Evolutionary conservation across 768 basidiomycete species (phyloP).

Genomic region (Suillus lakei): DNA sequence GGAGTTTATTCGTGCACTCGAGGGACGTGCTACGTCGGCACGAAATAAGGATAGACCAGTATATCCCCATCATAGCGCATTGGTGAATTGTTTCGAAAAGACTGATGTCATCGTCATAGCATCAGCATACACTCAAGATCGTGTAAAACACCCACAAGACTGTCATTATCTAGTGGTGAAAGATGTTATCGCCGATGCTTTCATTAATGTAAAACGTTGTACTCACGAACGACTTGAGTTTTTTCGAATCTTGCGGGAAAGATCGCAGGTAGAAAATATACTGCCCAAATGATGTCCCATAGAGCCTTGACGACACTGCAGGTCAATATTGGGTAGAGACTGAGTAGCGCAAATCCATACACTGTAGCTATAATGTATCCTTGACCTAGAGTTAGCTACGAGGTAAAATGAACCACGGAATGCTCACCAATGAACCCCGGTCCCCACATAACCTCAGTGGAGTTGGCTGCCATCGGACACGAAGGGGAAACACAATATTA

Average conservation of each 20-base stretch:
- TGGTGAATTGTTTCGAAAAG: not conserved
- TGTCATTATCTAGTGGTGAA: no score
- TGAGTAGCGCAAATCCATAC: conserved; percentile 12
- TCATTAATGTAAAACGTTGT: not conserved
- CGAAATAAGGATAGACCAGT: not conserved
- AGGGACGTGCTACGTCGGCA: conserved; percentile 1
- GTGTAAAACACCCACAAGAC: not conserved
- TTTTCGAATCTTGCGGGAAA: conserved; percentile 21
- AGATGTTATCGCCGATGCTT: not conserved
- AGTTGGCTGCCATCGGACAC: conserved; percentile 13
- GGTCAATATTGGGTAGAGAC: not conserved
- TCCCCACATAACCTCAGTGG: conserved; percentile 10
- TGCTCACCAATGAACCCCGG: conserved; percentile 24
- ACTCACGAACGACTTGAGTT: conserved; percentile 22
- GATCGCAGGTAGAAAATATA: conserved; percentile 19
- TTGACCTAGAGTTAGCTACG: conserved; percentile 1
- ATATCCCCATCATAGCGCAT: not conserved
- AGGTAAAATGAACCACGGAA: not conserved
- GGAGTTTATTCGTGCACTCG: not conserved
- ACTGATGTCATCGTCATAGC: not conserved
- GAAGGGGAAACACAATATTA: not conserved
- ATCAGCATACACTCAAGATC: not conserved
- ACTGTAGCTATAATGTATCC: conserved; percentile 17
- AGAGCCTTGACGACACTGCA: conserved; percentile 15
- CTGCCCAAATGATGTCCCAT: conserved; percentile 24